Base-by-base conservation (phyloP, 345 rosid genomes). In the Conringia planisiliqua region DNA sequence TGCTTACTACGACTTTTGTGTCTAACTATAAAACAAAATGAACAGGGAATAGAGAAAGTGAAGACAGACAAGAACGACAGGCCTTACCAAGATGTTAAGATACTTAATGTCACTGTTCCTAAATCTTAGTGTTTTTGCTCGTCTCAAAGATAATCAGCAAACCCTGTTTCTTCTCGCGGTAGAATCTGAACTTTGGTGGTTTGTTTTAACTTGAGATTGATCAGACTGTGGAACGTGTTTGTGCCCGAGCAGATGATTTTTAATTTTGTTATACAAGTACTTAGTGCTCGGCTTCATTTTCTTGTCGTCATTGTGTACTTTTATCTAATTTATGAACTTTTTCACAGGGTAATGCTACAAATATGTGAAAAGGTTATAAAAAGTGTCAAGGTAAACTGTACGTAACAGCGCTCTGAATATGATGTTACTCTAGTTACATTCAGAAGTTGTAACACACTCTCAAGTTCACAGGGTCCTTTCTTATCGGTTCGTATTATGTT, bases 11-110 rank as follows among this genome's bases (percentile, higher is more conserved):
- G 13, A 46, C 30, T 20, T 48, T 20, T 10, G 40, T 63, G 72
- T 27, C 58, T 60, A 70, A 63, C 47, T 18, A 14, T 5, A 17
- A 4, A 32, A 24, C 22, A 7, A 50, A 67, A 27, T 75, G 64
- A 62, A 55, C 90, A 92, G 97, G 92, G 78, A 11, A 89, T 90
- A 71, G 98, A 95, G 90, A 95, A 87, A 87, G 98, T 92, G 84
- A 95, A 95, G 87, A 89, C 95, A 11, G 99, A 95, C 80, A 92
- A 81, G 73, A 83, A 68, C 33, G 98, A 95, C 70, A 86, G 78
- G 80, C 98, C 99, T 35, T 87, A 82, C 79, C 96, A 92, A 82
- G 98, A 95, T 73, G 91, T 95, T 10, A 89, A 95, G 83, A 88
- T 92, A 52, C 79, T 92, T 61, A 92, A 85, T 30, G 93, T 95